Conservation (phyloP, 1,284 basidiomycete species). For the Sanghuangporus sanghuang region DNA sequence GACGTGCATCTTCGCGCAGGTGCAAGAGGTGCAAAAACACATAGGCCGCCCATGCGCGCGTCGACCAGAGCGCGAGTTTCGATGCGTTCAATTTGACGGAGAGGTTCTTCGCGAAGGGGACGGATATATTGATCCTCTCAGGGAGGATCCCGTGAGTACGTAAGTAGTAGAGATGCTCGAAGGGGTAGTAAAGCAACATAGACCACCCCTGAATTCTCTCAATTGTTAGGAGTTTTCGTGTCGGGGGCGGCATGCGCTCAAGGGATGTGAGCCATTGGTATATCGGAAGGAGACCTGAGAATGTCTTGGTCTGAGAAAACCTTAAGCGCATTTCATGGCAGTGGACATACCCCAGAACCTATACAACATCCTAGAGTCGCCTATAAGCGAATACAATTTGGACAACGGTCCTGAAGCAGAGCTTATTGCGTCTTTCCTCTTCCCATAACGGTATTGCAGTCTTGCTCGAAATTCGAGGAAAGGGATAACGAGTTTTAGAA, state of each 20-base stretch:
- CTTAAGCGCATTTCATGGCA: not conserved
- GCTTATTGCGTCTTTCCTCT: conserved; percentile 48
- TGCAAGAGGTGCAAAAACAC: conserved; percentile 69
- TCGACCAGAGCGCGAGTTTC: conserved; percentile 59
- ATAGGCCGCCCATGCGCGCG: conserved; percentile 74
- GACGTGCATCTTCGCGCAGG: conserved; percentile 58
- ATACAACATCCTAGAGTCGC: conserved; percentile 67
- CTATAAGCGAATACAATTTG: conserved; percentile 51
- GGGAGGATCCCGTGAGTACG: conserved; percentile 60
- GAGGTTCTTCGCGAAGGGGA: conserved; percentile 29
- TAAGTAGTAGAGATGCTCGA: conserved; percentile 76
- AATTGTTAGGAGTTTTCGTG: conserved; percentile 63
- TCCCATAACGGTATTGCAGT: conserved; percentile 57
- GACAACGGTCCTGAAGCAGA: conserved; percentile 43
- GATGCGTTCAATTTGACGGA: conserved; percentile 41
- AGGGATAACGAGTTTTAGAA: conserved; percentile 61
- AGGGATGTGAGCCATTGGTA: conserved; percentile 72
- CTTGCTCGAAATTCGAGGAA: conserved; percentile 61
- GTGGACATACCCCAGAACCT: conserved; percentile 64
- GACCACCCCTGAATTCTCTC: conserved; percentile 81
- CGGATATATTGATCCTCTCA: conserved; percentile 37
- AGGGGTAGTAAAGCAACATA: conserved; percentile 78
- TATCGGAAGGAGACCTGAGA: conserved; percentile 67
- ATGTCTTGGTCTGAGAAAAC: not conserved
- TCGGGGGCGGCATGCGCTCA: conserved; percentile 64